phyloP scores from a whole-genome alignment of 371 early-diverging fungal genomes.

The Circinella minor region DNA sequence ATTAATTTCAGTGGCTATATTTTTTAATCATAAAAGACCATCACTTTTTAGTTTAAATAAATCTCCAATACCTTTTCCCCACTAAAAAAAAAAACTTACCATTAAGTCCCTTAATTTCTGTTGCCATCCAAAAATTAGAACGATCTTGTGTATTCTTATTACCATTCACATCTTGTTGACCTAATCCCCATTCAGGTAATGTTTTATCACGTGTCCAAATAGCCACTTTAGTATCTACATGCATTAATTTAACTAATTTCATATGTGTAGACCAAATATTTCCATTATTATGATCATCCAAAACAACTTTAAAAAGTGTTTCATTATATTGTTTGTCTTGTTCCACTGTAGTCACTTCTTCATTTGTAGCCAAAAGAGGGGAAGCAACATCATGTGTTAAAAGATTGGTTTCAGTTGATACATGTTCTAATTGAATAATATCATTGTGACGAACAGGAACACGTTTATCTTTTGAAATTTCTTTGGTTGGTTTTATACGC shows the following conservation, averaged over 20 bases:
- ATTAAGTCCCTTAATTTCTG: conserved; percentile 70
- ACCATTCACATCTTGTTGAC: conserved; percentile 96
- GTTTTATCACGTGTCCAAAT: conserved; percentile 76
- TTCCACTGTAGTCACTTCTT: conserved; percentile 89
- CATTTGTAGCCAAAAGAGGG: conserved; percentile 94
- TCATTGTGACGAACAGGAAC: conserved; percentile 62
- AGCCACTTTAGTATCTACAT: conserved; percentile 82
- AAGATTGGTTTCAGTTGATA: conserved; percentile 69
- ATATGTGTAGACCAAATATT: conserved; percentile 61
- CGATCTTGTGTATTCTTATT: conserved; percentile 83
- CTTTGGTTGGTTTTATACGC: conserved; percentile 72
- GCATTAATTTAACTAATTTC: conserved; percentile 69
- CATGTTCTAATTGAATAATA: conserved; percentile 74
- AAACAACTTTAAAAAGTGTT: conserved; percentile 68
- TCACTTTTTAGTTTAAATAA: too few species aligned
- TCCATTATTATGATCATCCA: conserved; percentile 56
- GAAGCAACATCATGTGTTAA: conserved; percentile 98
- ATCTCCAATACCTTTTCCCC: too few species aligned
- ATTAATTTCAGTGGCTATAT: conserved; percentile 37
- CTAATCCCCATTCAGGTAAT: conserved; percentile 96
- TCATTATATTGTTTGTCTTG: conserved; percentile 57
- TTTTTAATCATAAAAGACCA: too few species aligned
- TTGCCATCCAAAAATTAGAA: conserved; percentile 80
- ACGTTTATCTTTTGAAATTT: conserved; percentile 26
- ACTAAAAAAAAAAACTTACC: conserved; percentile 27